phyloP scores from a whole-genome alignment of 306 rosid species.

The Elaeagnus macrophylla region DNA sequence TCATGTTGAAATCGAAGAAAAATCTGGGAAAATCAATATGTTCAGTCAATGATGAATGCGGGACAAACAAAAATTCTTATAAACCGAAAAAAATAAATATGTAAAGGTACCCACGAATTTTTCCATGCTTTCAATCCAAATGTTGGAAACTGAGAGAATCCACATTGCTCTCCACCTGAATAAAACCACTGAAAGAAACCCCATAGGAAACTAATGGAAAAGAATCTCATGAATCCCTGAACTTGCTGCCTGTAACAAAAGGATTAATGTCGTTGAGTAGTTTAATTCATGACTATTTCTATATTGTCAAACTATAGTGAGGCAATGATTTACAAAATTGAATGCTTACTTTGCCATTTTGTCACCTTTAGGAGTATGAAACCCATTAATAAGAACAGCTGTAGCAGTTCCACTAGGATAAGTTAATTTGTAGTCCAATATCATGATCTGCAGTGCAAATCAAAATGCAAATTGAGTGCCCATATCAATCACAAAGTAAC shows the following conservation, averaged over 20 bases:
- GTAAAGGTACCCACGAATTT: constrained; percentile 57
- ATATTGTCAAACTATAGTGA: background rate
- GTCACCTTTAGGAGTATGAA: constrained; percentile 90
- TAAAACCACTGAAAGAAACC: constrained; percentile 93
- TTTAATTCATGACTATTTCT: constrained; percentile 5
- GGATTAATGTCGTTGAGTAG: constrained; percentile 21
- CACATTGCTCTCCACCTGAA: constrained; percentile 70
- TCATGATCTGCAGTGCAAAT: constrained; percentile 67
- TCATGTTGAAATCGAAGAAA: constrained; percentile 92
- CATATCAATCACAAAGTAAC: too few species aligned
- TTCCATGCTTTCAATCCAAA: constrained; percentile 85
- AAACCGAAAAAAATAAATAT: constrained; percentile 5
- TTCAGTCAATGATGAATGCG: too few species aligned
- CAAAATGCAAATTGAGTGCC: constrained; percentile 1
- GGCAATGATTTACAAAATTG: background rate
- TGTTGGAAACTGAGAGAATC: constrained; percentile 86
- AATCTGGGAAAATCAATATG: constrained; percentile 31
- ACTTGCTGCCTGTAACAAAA: constrained; percentile 74
- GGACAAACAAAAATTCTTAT: background rate
- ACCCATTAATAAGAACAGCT: constrained; percentile 93
- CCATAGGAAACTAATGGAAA: constrained; percentile 79
- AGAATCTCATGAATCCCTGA: constrained; percentile 61
- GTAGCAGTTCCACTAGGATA: constrained; percentile 99
- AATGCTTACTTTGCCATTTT: constrained; percentile 62
- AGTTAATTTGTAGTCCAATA: constrained; percentile 74